A percentile compares a stretch with the other conserved stretches of the same genome.
Evolutionary conservation across 345 rosid species (phyloP).

Genomic region (Salix koriyanagi): DNA sequence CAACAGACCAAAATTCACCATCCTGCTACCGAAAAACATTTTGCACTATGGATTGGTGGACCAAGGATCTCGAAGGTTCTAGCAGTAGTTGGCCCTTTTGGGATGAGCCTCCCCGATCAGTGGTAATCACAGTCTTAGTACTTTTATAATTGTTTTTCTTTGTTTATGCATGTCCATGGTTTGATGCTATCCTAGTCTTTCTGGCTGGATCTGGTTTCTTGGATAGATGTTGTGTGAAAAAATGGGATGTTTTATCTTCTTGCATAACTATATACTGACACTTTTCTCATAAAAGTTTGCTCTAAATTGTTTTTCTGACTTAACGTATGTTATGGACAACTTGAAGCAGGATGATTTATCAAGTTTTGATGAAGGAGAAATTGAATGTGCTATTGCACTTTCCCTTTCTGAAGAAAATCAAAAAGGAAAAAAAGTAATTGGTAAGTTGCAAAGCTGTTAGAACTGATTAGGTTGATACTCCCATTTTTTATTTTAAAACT

Average conservation of each 20-base stretch:
- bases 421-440: conserved; percentile 73
- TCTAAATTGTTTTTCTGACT: neutral
- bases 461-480: neutral
- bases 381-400: conserved; percentile 74
- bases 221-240: neutral
- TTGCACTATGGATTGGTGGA: conserved; percentile 79
- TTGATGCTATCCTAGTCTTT: neutral
- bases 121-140: conserved; percentile 37
- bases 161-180: conserved; percentile 2
- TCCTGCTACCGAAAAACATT: conserved; percentile 9
- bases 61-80: conserved; percentile 67
- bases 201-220: neutral
- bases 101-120: conserved; percentile 58
- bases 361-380: conserved; percentile 77
- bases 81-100: conserved; percentile 44
- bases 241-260: conserved; percentile 1
- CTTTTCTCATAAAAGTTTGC: conserved; percentile 2
- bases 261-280: neutral
- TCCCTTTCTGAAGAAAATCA: conserved; percentile 71
- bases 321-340: conserved; percentile 1
- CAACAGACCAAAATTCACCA: conserved; percentile 33
- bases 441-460: conserved; percentile 37
- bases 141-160: neutral
- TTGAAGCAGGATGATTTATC: conserved; percentile 63
- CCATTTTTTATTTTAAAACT: neutral